Percentiles rank a stretch among this genome's conserved stretches.
These are phyloP conservation scores for Sequoiadendron giganteum DNA, from an alignment of 75 land plant genomes.

Conservation along the genomic window DNA sequence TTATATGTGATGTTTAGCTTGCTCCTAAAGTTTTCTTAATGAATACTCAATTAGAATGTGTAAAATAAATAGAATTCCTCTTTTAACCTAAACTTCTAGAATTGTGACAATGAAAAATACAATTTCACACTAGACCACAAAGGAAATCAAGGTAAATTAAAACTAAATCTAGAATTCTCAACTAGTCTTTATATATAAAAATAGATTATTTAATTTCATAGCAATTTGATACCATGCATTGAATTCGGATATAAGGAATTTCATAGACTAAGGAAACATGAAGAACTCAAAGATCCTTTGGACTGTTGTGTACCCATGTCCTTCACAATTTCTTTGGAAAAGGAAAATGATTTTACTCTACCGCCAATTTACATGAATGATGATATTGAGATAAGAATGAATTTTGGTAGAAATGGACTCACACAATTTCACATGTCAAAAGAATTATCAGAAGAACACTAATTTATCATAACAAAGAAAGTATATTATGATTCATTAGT, in stretches of 20 bases:
- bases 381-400: neutral
- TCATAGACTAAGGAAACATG: neutral
- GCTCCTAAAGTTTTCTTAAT: neutral
- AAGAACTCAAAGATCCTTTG: neutral
- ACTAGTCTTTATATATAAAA: neutral
- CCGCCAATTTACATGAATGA: neutral
- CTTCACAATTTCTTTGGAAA: neutral
- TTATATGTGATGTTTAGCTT: neutral
- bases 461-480: too few species aligned
- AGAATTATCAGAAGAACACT: conserved; percentile 37
- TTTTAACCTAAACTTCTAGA: neutral
- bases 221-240: neutral
- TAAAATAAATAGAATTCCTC: neutral
- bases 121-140: neutral
- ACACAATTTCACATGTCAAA: too few species aligned
- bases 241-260: neutral
- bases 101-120: neutral
- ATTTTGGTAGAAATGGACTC: conserved; percentile 21
- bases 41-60: neutral
- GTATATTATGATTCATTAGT: too few species aligned
- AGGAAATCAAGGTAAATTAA: neutral
- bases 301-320: neutral
- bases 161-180: neutral
- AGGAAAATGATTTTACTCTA: neutral
- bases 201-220: neutral